Conservation (phyloP, 345 rosid species). For the Arabis alpina region DNA sequence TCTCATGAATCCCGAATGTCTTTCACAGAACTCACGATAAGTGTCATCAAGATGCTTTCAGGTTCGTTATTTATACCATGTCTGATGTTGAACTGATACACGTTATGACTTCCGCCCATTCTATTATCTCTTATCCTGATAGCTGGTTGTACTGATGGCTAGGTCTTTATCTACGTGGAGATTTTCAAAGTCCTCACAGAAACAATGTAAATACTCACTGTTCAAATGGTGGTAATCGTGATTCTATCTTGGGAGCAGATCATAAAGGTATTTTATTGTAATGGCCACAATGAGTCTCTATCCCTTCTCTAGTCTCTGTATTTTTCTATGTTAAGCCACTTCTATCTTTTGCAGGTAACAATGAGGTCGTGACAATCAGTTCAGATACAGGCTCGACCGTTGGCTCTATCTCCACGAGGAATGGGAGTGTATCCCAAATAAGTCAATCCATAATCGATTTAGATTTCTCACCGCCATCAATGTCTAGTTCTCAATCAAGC, state of each 20-base stretch:
- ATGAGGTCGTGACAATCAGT: slow-evolving; percentile 60
- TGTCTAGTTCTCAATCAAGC: slow-evolving; percentile 54
- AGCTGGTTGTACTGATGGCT: slow-evolving; percentile 39
- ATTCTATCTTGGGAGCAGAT: slow-evolving; percentile 48
- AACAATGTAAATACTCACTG: slow-evolving; percentile 42
- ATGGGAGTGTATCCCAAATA: slow-evolving; percentile 52
- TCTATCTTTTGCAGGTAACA: slow-evolving; percentile 55
- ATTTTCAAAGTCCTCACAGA: slow-evolving; percentile 31
- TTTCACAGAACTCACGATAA: slow-evolving; percentile 65
- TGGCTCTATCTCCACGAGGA: slow-evolving; percentile 50
- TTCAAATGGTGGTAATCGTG: slow-evolving; percentile 48
- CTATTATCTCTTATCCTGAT: slow-evolving; percentile 37
- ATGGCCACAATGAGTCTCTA: slow-evolving; percentile 21
- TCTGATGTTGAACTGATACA: slow-evolving; percentile 12
- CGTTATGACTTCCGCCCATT: slow-evolving; percentile 26
- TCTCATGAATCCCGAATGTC: slow-evolving; percentile 54
- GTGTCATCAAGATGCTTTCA: slow-evolving; percentile 81
- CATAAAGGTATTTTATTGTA: slow-evolving; percentile 53
- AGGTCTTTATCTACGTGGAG: slow-evolving; percentile 64
- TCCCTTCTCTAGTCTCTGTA: slow-evolving; percentile 3
- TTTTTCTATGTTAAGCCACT: slow-evolving; percentile 20
- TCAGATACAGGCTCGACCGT: slow-evolving; percentile 55
- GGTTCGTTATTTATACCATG: slow-evolving; percentile 48
- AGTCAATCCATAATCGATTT: slow-evolving; percentile 50
- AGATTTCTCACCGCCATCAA: slow-evolving; percentile 44